Conservation (phyloP, 768 basidiomycete genomes). For the Auricularia heimuer region DNA sequence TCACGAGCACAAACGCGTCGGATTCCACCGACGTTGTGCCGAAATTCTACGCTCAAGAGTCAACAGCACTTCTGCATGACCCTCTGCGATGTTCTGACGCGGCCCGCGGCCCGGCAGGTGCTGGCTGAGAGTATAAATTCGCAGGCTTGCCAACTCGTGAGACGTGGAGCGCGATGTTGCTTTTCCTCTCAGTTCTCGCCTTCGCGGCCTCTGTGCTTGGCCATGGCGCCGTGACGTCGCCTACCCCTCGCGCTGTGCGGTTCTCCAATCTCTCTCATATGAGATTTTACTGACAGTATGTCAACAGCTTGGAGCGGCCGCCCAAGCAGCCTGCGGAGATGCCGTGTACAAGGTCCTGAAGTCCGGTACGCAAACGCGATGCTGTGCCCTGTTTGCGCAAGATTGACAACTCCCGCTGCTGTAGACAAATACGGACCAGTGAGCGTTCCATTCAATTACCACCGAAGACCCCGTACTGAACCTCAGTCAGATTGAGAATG, state of each 20-base stretch:
- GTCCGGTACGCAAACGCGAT: neutral
- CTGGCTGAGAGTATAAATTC: no score
- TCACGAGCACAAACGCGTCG: no score
- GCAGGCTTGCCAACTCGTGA: no score
- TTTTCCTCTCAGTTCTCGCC: neutral
- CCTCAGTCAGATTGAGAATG: conserved; percentile 2
- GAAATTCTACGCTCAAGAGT: no score
- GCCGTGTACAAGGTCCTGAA: neutral
- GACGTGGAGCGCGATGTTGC: neutral
- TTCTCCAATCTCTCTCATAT: neutral
- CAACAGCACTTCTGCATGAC: no score
- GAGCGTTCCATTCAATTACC: no score
- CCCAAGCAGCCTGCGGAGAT: neutral
- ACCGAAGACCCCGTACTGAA: neutral
- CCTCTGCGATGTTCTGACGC: no score
- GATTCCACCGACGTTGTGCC: no score
- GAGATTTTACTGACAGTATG: neutral
- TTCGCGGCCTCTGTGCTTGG: neutral
- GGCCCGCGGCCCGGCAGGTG: no score
- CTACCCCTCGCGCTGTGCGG: neutral
- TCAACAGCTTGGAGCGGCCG: neutral
- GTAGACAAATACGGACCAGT: neutral
- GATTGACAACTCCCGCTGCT: neutral
- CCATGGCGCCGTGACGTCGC: neutral
- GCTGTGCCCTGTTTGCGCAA: neutral